Percentiles rank a stretch among this genome's conserved stretches.
phyloP scores from a whole-genome alignment of 805 yeast species.

The Scheffersomyces coipomensis region DNA sequence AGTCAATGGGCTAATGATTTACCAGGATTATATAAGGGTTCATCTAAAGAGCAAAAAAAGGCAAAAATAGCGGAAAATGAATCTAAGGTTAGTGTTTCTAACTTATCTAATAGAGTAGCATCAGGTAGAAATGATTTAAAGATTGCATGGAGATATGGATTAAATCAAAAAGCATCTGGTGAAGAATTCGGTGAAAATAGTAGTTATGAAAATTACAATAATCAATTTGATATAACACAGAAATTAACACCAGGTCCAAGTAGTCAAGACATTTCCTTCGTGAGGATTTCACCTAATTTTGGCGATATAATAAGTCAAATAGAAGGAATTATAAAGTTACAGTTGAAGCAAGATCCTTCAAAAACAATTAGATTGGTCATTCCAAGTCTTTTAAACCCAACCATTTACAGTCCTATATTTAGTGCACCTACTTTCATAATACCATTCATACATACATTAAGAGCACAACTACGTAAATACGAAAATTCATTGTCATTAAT shows the following conservation, averaged over 20 bases:
- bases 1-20: conserved; percentile 63
- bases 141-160: conserved; percentile 93
- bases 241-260: conserved; percentile 66
- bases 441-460: conserved; percentile 60
- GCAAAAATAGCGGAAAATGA: conserved; percentile 56
- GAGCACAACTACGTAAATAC: conserved; percentile 49
- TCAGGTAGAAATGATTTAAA: conserved; percentile 51
- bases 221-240: conserved; percentile 77
- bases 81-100: conserved; percentile 65
- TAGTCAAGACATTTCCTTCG: conserved; percentile 56
- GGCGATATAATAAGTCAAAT: conserved; percentile 37
- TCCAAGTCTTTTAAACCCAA: conserved; percentile 81
- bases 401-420: conserved; percentile 56
- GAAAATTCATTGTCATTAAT: conserved; percentile 47
- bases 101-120: conserved; percentile 30
- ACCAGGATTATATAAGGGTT: conserved; percentile 76
- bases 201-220: conserved; percentile 52
- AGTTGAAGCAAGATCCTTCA: conserved; percentile 38
- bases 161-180: conserved; percentile 26
- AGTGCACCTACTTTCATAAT: conserved; percentile 48
- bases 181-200: conserved; percentile 15
- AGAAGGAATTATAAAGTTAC: conserved; percentile 29
- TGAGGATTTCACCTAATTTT: conserved; percentile 35
- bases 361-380: conserved; percentile 63
- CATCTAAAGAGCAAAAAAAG: conserved; percentile 63